Percentiles rank a stretch among this genome's conserved stretches.
Evolutionary conservation across 1,284 basidiomycete genomes (phyloP).

Genomic region (Cryptococcus depauperatus): DNA sequence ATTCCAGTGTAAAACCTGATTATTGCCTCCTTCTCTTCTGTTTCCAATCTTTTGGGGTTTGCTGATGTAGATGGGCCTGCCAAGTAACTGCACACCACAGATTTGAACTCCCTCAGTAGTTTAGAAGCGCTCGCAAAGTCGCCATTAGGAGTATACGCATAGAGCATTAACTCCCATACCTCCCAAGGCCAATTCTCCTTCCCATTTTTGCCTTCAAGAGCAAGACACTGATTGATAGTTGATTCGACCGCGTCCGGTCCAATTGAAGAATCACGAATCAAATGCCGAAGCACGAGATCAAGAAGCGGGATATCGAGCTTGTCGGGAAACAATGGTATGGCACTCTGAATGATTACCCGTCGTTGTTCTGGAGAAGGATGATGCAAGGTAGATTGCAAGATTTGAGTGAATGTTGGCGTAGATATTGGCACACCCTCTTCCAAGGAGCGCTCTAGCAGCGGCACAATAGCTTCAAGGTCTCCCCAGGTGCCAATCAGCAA

Average conservation of each 20-base stretch:
- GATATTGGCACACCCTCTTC: constrained; percentile 15
- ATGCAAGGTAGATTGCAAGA: constrained; percentile 5
- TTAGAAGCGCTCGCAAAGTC: constrained; percentile 12
- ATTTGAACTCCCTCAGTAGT: constrained; percentile 12
- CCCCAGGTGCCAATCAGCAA: constrained; percentile 12
- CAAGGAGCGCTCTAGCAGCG: constrained; percentile 10
- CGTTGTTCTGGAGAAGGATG: not conserved
- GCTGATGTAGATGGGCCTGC: not conserved
- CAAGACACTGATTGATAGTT: constrained; percentile 17
- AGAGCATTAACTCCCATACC: constrained; percentile 16
- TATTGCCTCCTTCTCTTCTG: constrained; percentile 1
- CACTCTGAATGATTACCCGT: not conserved
- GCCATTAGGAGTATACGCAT: constrained; percentile 1
- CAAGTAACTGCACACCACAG: not conserved
- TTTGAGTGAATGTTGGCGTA: constrained; percentile 8
- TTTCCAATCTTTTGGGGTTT: not conserved
- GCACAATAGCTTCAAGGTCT: constrained; percentile 5
- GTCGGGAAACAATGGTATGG: constrained; percentile 19
- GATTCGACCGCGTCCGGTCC: constrained; percentile 7
- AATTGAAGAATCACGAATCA: constrained; percentile 8
- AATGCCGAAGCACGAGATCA: constrained; percentile 12
- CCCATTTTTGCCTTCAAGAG: constrained; percentile 1
- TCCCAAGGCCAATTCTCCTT: constrained; percentile 14
- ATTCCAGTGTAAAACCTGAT: constrained; percentile 6
- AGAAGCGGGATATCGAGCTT: constrained; percentile 26